These are phyloP conservation scores for Tetrapisispora phaffii DNA, from an alignment of 805 yeast species.

Conservation along the genomic window DNA sequence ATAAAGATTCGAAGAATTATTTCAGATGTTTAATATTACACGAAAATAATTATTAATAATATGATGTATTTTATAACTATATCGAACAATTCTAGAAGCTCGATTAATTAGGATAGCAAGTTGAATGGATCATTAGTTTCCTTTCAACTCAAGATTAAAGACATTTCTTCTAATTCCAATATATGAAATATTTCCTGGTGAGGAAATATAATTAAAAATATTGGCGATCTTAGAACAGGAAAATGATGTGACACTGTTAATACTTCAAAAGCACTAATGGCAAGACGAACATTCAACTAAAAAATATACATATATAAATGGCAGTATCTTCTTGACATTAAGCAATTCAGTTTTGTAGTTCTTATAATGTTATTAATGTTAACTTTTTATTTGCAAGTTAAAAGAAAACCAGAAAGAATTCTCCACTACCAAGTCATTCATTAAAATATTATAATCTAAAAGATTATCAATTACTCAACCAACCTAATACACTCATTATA, in stretches of 20 bases:
- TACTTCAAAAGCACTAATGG: too few relatives aligned
- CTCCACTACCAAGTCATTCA: background rate
- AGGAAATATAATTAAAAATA: background rate
- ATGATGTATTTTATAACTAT: too few relatives aligned
- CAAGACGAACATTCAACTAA: background rate
- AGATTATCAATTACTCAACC: background rate
- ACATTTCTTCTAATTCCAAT: too few relatives aligned
- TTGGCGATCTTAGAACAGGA: too few relatives aligned
- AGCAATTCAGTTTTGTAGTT: background rate
- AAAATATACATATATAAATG: background rate
- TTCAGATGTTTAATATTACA: background rate
- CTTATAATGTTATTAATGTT: too few relatives aligned
- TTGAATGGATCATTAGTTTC: too few relatives aligned
- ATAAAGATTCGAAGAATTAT: too few relatives aligned
- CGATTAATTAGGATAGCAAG: too few relatives aligned
- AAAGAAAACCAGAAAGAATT: background rate
- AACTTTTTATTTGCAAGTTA: background rate
- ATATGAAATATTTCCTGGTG: background rate
- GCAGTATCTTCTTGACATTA: background rate
- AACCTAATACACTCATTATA: slow-evolving; percentile 17
- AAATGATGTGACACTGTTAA: background rate
- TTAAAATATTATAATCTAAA: background rate
- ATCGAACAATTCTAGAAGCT: background rate
- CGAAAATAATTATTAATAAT: background rate
- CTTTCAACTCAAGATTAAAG: background rate